These are phyloP conservation scores for Chlamydomonas sp. DNA, from an alignment of 139 green algal genomes.

Conservation along the genomic window DNA sequence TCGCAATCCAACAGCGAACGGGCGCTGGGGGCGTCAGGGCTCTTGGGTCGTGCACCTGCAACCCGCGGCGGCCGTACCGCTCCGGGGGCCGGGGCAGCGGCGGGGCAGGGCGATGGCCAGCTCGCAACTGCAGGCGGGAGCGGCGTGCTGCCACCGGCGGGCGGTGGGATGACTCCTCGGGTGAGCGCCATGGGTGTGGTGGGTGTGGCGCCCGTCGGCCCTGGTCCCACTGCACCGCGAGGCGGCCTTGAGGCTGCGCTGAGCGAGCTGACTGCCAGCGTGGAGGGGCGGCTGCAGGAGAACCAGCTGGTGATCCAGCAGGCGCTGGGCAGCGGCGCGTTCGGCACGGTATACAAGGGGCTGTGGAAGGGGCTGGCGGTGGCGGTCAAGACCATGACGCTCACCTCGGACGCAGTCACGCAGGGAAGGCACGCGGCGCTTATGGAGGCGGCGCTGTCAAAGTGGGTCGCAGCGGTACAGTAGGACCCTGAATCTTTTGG, in stretches of 20 bases:
- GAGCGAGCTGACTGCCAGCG: conserved; percentile 10
- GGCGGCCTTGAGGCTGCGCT: neutral
- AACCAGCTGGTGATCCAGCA: conserved; percentile 44
- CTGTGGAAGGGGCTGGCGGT: conserved; percentile 40
- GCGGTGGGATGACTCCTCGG: neutral
- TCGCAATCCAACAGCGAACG: neutral
- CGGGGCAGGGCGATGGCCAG: neutral
- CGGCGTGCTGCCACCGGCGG: neutral
- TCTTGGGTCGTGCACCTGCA: too few species aligned
- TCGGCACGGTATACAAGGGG: conserved; percentile 47
- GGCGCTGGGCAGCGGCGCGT: conserved; percentile 32
- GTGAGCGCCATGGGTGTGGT: neutral
- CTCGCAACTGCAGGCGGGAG: neutral
- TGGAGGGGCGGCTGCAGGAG: conserved; percentile 25
- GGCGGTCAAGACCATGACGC: conserved; percentile 42
- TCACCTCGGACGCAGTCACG: conserved; percentile 19
- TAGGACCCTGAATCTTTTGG: too few species aligned
- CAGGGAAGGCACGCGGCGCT: conserved; percentile 38
- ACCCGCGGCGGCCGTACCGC: too few species aligned
- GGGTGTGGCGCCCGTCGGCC: neutral
- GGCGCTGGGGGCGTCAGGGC: too few species aligned
- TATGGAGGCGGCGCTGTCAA: conserved; percentile 45
- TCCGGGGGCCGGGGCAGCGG: neutral
- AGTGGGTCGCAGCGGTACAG: neutral
- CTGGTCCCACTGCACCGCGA: too few species aligned